Evolutionary conservation across 805 yeast genomes (phyloP), one percentile per base, ranked within the genome.

Genomic region (Candida tammaniensis): DNA sequence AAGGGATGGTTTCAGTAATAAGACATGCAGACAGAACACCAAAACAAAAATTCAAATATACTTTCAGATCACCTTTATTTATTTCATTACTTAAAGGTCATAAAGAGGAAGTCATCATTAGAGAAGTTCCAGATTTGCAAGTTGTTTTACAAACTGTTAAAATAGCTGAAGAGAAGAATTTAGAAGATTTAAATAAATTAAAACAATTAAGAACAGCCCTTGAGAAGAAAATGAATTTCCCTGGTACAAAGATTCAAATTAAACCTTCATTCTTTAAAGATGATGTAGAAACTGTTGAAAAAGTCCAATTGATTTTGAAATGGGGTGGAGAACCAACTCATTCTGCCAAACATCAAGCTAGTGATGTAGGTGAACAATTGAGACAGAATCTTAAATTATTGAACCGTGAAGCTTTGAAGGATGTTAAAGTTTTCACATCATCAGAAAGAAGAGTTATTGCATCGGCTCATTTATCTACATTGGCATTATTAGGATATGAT

Each of bases 301-400:
- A 93, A 55, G 97, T 91, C 16, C 98, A 93, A 59, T 80, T 93
- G 43, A 94, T 93, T 42, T 69, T 93, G 49, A 93, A 93, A 57
- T 93, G 98, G 98, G 98, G 98, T 49, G 99, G 99, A 44, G 99
- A 93, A 59, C 97, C 98, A 5, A 93, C 99, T 1, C 99, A 93
- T 58, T 88, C 97, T 8, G 97, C 98, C 2, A 76, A 82, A 43
- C 85, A 87, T 56, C 99, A 93, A 63, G 95, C 96, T 1, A 75
- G 82, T 18, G 99, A 93, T 59, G 76, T 93, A 13, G 99, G 98
- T 34, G 98, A 91, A 54, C 96, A 89, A 60, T 74, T 85, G 65
- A 80, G 98, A 52, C 96, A 91, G 55, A 95, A 93, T 57, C 75
- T 88, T 48, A 82, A 86, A 53, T 70, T 93, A 39, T 70, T 93